phyloP scores from a whole-genome alignment of 345 rosid genomes.

The Eucalyptus pauciflora region DNA sequence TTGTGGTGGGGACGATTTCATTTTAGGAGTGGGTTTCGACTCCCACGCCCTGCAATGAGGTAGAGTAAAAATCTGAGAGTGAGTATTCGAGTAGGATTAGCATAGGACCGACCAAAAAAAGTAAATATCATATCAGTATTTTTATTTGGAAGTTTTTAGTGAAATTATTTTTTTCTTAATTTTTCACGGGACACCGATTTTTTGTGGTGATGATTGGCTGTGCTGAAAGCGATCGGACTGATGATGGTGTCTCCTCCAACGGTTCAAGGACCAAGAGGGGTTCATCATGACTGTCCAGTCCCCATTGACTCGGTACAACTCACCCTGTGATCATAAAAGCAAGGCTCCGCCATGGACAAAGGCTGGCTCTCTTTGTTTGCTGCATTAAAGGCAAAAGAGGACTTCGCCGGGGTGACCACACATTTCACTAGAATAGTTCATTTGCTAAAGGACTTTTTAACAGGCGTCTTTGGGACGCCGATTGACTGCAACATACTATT shows the following conservation, averaged over 20 bases:
- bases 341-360: neutral
- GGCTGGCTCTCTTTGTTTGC: neutral
- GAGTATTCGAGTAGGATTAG: no score
- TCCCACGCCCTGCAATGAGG: no score
- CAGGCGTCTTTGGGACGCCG: neutral
- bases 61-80: no score
- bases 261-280: neutral
- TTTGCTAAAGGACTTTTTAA: neutral
- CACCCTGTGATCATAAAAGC: neutral
- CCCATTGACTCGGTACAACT: neutral
- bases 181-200: neutral
- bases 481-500: neutral
- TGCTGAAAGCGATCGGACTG: neutral
- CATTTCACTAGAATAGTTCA: neutral
- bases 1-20: no score
- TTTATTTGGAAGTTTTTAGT: neutral
- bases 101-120: no score
- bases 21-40: no score
- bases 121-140: accelerated
- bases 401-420: neutral
- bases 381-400: neutral
- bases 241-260: neutral
- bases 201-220: neutral
- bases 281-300: neutral
- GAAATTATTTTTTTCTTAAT: neutral